phyloP scores from a whole-genome alignment of 352 stramenopile genomes.

The Peronospora tabacina region DNA sequence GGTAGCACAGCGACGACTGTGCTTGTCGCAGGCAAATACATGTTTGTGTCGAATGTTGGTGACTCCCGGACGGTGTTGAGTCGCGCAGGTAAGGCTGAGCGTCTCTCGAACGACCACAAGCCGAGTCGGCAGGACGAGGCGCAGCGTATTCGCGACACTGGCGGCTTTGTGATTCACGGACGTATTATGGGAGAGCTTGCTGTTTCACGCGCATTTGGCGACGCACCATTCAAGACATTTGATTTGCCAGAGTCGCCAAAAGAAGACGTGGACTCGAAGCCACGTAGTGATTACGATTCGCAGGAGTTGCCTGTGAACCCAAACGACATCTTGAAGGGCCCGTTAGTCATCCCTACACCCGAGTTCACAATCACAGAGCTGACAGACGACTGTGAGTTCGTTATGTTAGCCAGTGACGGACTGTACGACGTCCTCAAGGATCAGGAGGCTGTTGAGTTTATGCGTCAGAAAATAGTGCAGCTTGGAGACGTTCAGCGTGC shows the following conservation, averaged over 20 bases:
- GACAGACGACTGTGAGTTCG: conserved; percentile 69
- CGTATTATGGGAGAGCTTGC: conserved; percentile 91
- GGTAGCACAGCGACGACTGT: conserved; percentile 93
- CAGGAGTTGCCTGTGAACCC: conserved; percentile 75
- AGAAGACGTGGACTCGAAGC: conserved; percentile 36
- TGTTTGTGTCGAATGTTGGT: conserved; percentile 95
- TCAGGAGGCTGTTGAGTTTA: conserved; percentile 72
- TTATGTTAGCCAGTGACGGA: conserved; percentile 72
- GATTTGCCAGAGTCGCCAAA: conserved; percentile 46
- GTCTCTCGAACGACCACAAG: conserved; percentile 96
- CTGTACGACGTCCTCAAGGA: conserved; percentile 81
- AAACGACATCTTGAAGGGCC: conserved; percentile 80
- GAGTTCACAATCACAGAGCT: conserved; percentile 70
- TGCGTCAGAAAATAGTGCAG: conserved; percentile 61
- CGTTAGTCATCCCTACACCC: conserved; percentile 69
- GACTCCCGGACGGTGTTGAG: conserved; percentile 93
- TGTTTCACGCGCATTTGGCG: conserved; percentile 77
- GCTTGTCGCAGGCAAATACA: conserved; percentile 85
- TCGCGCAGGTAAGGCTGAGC: conserved; percentile 73
- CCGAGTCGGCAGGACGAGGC: conserved; percentile 89
- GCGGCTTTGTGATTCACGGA: conserved; percentile 83
- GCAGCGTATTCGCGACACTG: conserved; percentile 90
- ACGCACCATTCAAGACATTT: conserved; percentile 95
- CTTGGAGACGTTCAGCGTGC: conserved; percentile 68
- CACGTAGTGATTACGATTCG: conserved; percentile 62